Evolutionary conservation across 2,329 filamentous ascomycete genomes (phyloP).

Genomic region (Fusarium decemcellulare): DNA sequence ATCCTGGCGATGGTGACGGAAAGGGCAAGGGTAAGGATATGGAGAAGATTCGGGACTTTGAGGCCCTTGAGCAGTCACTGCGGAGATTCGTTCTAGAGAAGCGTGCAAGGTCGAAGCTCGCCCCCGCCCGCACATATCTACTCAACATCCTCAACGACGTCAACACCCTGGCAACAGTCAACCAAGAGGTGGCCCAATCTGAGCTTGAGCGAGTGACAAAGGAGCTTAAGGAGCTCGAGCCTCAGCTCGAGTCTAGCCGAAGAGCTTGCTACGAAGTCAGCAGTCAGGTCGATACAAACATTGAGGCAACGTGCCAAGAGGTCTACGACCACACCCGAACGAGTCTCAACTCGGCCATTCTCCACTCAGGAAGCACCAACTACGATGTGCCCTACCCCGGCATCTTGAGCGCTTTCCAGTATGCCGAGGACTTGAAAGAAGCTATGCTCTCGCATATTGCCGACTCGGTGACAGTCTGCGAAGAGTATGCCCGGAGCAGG

Average conservation of each 20-base stretch:
- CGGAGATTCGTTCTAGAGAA: conserved; percentile 96
- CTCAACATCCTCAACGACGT: conserved; percentile 94
- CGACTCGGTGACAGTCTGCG: conserved; percentile 81
- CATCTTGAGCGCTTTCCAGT: conserved; percentile 87
- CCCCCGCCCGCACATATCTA: conserved; percentile 95
- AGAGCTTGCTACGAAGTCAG: conserved; percentile 85
- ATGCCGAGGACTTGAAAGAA: conserved; percentile 91
- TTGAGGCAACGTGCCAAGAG: conserved; percentile 87
- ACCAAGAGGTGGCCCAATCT: conserved; percentile 86
- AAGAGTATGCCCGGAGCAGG: conserved; percentile 85
- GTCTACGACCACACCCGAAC: conserved; percentile 88
- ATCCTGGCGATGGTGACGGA: conserved; percentile 69
- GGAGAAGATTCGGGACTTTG: conserved; percentile 91
- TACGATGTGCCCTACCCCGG: conserved; percentile 91
- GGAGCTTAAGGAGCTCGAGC: conserved; percentile 87
- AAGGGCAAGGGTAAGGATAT: conserved; percentile 89
- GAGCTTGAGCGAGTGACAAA: conserved; percentile 87
- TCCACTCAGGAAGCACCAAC: conserved; percentile 80
- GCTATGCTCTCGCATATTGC: conserved; percentile 94
- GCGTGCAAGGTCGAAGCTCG: conserved; percentile 93
- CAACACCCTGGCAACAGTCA: conserved; percentile 85
- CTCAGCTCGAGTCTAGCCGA: conserved; percentile 86
- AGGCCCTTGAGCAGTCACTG: conserved; percentile 88
- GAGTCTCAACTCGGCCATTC: conserved; percentile 81
- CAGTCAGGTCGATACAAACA: conserved; percentile 84